A percentile compares a stretch with the other conserved stretches of the same genome.
These are phyloP conservation scores for Uronychia binucleata DNA, from an alignment of 73 alveolate genomes.

Conservation along the genomic window DNA sequence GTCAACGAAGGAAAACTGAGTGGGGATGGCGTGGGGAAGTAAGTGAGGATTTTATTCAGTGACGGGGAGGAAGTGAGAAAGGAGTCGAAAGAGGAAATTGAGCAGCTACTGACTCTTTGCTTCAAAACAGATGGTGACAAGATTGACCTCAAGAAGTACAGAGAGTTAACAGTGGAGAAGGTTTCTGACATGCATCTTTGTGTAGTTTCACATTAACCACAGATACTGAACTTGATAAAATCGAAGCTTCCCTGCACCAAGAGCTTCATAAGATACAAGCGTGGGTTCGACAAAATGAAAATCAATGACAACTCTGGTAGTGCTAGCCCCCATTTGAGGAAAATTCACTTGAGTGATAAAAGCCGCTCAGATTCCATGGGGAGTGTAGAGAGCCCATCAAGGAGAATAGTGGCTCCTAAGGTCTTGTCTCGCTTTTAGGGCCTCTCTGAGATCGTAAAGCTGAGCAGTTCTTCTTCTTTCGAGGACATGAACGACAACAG, in stretches of 20 bases:
- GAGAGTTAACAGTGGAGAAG: constrained; percentile 24
- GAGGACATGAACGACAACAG: background rate
- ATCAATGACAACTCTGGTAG: background rate
- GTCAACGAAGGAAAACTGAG: constrained; percentile 48
- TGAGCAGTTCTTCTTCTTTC: background rate
- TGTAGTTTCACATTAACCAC: background rate
- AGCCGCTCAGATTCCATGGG: background rate
- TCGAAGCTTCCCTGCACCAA: constrained; percentile 51
- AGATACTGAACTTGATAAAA: constrained; percentile 38
- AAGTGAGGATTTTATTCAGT: background rate
- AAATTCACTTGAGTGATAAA: background rate
- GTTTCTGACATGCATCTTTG: constrained; percentile 49
- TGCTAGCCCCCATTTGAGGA: background rate
- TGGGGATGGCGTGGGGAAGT: constrained; percentile 54
- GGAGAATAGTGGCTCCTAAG: background rate
- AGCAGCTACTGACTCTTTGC: constrained; percentile 34
- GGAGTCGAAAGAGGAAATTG: constrained; percentile 38
- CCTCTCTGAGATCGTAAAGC: background rate
- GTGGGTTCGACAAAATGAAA: constrained; percentile 10
- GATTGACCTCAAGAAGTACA: constrained; percentile 16
- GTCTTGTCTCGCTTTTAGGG: background rate
- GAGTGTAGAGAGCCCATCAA: background rate
- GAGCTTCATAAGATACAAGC: constrained; percentile 28
- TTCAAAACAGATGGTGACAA: constrained; percentile 26
- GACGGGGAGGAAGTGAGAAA: constrained; percentile 38